phyloP scores from a whole-genome alignment of 225 moss, liverwort and hornwort species.

The Ulota crispa region DNA sequence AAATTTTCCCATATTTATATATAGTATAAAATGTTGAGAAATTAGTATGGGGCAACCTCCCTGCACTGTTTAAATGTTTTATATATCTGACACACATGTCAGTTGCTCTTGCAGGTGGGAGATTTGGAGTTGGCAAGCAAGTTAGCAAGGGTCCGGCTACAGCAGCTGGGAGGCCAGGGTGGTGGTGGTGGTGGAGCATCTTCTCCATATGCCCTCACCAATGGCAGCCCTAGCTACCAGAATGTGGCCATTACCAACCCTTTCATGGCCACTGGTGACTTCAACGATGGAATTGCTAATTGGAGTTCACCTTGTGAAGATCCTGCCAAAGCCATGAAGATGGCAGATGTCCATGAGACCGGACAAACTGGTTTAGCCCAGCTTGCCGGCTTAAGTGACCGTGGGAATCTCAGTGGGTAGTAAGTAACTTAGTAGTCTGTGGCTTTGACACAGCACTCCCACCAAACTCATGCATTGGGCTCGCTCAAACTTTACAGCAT shows the following conservation, averaged over 20 bases:
- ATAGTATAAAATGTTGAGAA: too few species aligned
- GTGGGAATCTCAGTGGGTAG: slow-evolving; percentile 20
- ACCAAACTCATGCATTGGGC: background rate
- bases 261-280: slow-evolving; percentile 14
- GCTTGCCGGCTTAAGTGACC: slow-evolving; percentile 46
- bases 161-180: slow-evolving; percentile 59
- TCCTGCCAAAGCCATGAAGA: slow-evolving; percentile 26
- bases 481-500: background rate
- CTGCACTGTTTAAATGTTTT: too few species aligned
- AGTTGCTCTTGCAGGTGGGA: slow-evolving; percentile 57
- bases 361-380: slow-evolving; percentile 45
- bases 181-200: slow-evolving; percentile 7
- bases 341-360: slow-evolving; percentile 11
- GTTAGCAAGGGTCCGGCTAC: slow-evolving; percentile 78
- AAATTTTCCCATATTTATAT: too few species aligned
- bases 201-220: slow-evolving; percentile 29
- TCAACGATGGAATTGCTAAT: slow-evolving; percentile 4
- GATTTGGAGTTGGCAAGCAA: slow-evolving; percentile 88
- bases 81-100: background rate
- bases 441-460: background rate
- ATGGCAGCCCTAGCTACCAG: slow-evolving; percentile 31
- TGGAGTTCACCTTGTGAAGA: slow-evolving; percentile 29
- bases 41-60: too few species aligned
- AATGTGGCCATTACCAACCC: slow-evolving; percentile 24
- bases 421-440: slow-evolving; percentile 1